These are phyloP conservation scores for Colletotrichum lupini DNA, from an alignment of 2,329 filamentous ascomycete genomes.

Conservation along the genomic window DNA sequence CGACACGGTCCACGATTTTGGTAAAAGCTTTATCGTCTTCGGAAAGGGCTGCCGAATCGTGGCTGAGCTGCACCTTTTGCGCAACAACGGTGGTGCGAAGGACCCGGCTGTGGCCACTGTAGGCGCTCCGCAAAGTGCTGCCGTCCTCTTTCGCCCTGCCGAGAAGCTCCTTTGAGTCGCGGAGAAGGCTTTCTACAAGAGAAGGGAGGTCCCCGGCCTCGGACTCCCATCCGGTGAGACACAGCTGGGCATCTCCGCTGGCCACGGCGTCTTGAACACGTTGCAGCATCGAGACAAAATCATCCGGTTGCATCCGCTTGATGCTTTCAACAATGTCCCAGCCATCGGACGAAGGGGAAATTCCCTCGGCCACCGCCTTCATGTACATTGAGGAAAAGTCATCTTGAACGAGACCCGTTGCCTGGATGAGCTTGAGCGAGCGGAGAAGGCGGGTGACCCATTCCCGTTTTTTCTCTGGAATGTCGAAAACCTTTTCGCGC, in stretches of 20 bases:
- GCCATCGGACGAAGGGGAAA: slow-evolving; percentile 60
- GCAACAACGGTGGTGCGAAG: slow-evolving; percentile 82
- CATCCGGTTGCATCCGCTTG: slow-evolving; percentile 68
- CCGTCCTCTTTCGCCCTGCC: slow-evolving; percentile 55
- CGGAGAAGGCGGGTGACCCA: slow-evolving; percentile 58
- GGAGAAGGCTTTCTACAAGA: slow-evolving; percentile 53
- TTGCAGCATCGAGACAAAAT: slow-evolving; percentile 54
- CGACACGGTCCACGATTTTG: slow-evolving; percentile 67
- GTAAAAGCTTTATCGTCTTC: slow-evolving; percentile 79
- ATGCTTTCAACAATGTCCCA: slow-evolving; percentile 67
- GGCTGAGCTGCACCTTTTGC: slow-evolving; percentile 83
- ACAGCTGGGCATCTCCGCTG: slow-evolving; percentile 50
- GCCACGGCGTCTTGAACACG: slow-evolving; percentile 51
- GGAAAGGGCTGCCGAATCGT: slow-evolving; percentile 77
- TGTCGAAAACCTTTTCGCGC: slow-evolving; percentile 51
- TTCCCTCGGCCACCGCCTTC: slow-evolving; percentile 67
- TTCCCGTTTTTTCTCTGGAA: slow-evolving; percentile 47
- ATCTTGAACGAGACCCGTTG: slow-evolving; percentile 47
- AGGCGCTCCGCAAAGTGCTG: slow-evolving; percentile 75
- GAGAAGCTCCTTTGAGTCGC: slow-evolving; percentile 59
- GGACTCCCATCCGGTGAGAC: slow-evolving; percentile 46
- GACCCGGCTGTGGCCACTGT: slow-evolving; percentile 77
- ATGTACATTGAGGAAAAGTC: slow-evolving; percentile 70
- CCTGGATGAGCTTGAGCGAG: slow-evolving; percentile 58
- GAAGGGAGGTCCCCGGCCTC: slow-evolving; percentile 46